These are phyloP conservation scores for Elsinoe ampelina DNA, from an alignment of 2,329 filamentous ascomycete genomes.

Conservation along the genomic window DNA sequence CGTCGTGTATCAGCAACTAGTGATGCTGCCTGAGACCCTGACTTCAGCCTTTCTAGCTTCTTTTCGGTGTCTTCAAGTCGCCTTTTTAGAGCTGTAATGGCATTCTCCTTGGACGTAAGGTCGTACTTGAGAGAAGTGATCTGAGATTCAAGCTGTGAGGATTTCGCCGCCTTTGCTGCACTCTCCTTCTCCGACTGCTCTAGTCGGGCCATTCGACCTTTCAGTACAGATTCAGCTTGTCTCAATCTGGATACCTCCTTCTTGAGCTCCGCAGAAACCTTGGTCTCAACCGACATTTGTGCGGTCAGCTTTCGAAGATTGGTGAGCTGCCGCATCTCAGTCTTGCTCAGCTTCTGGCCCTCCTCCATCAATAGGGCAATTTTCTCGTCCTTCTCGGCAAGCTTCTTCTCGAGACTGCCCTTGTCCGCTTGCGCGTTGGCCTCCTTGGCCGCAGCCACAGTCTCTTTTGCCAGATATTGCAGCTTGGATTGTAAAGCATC, in stretches of 20 bases:
- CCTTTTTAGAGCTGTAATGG: conserved; percentile 57
- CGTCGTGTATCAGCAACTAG: conserved; percentile 55
- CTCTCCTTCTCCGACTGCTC: conserved; percentile 50
- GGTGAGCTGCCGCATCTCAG: conserved; percentile 73
- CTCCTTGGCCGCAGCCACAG: conserved; percentile 64
- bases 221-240: conserved; percentile 52
- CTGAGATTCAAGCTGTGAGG: conserved; percentile 46
- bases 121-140: conserved; percentile 55
- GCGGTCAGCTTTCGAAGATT: conserved; percentile 69
- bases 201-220: conserved; percentile 51
- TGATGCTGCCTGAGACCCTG: conserved; percentile 57
- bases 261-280: conserved; percentile 42
- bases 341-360: conserved; percentile 77
- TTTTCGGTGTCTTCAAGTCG: conserved; percentile 61
- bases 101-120: conserved; percentile 52
- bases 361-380: conserved; percentile 87
- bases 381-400: conserved; percentile 83
- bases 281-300: conserved; percentile 44
- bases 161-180: conserved; percentile 45
- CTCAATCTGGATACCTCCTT: conserved; percentile 57
- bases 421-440: conserved; percentile 52
- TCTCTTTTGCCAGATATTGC: conserved; percentile 74
- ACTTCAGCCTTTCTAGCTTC: conserved; percentile 57
- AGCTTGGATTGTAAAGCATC: conserved; percentile 88
- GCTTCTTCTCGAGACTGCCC: conserved; percentile 63